Conservation (phyloP, 441 rosid genomes). For the Populus hybrid region DNA sequence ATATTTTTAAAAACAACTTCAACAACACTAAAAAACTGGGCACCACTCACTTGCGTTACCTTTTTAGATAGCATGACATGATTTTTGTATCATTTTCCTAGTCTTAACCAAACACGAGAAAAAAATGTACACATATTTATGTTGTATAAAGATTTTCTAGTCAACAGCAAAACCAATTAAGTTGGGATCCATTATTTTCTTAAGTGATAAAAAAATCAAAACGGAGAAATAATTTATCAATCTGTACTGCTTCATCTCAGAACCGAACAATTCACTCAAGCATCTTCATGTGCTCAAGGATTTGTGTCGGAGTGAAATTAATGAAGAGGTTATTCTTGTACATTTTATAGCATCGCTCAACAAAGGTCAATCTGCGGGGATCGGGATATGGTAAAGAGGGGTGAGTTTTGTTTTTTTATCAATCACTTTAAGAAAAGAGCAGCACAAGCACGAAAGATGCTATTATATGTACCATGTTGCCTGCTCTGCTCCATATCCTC, state of each 20-base stretch:
- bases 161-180: neutral
- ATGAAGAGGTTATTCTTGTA: neutral
- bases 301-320: neutral
- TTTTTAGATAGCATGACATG: neutral
- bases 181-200: neutral
- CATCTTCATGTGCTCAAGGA: neutral
- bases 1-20: too few relatives aligned
- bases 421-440: neutral
- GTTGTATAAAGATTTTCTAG: neutral
- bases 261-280: neutral
- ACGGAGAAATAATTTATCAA: neutral
- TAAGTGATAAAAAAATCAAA: too few relatives aligned
- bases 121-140: too few relatives aligned
- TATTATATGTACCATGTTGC: constrained; percentile 24
- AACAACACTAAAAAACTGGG: too few relatives aligned
- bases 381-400: neutral
- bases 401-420: neutral
- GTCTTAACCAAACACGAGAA: too few relatives aligned
- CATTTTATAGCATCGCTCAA: neutral
- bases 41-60: too few relatives aligned
- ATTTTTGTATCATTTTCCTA: too few relatives aligned
- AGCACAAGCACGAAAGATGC: neutral
- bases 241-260: neutral
- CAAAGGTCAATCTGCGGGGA: neutral
- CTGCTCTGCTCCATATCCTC: constrained; percentile 65